phyloP scores from a whole-genome alignment of 345 rosid species.

The Chamaenerion angustifolium region DNA sequence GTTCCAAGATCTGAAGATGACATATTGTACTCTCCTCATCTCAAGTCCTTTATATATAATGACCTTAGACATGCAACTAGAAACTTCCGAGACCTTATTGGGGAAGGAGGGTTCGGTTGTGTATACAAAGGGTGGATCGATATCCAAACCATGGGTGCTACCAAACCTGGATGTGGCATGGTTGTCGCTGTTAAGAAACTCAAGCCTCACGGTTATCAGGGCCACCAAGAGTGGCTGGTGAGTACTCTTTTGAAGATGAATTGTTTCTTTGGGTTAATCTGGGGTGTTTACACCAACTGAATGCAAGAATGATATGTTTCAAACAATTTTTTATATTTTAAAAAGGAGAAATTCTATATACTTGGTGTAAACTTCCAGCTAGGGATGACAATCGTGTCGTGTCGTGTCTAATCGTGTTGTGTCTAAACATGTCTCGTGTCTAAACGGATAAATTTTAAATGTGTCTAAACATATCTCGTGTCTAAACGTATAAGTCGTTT shows the following conservation, averaged over 20 bases:
- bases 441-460: too few relatives aligned
- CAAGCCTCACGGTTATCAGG: constrained; percentile 54
- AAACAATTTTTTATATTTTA: too few relatives aligned
- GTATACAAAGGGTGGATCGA: constrained; percentile 77
- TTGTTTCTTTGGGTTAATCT: too few relatives aligned
- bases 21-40: constrained; percentile 29
- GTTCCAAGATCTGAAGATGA: constrained; percentile 30
- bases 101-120: constrained; percentile 87
- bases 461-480: too few relatives aligned
- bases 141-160: constrained; percentile 20
- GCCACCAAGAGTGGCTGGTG: constrained; percentile 93
- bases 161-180: constrained; percentile 32
- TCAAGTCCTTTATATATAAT: constrained; percentile 37
- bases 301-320: too few relatives aligned
- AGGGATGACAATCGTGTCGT: too few relatives aligned
- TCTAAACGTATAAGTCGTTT: too few relatives aligned
- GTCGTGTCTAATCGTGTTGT: too few relatives aligned
- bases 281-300: too few relatives aligned
- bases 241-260: constrained; percentile 6
- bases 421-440: too few relatives aligned
- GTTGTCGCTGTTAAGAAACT: constrained; percentile 71
- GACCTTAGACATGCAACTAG: constrained; percentile 56
- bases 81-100: constrained; percentile 54
- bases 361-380: too few relatives aligned
- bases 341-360: too few relatives aligned